Conservation (phyloP, 441 rosid genomes). For the Omphalea diandra region DNA sequence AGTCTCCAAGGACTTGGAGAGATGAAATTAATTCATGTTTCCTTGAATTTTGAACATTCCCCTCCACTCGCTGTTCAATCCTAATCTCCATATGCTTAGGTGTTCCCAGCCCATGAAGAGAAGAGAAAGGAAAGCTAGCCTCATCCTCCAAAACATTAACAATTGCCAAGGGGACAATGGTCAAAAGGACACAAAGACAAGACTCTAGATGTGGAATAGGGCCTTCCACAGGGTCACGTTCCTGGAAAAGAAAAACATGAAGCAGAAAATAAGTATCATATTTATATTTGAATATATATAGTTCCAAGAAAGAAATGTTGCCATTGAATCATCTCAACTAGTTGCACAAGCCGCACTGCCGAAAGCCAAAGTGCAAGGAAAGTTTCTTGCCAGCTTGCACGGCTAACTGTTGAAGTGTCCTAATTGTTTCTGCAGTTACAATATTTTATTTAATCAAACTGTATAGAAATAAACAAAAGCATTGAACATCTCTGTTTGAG, state of each 20-base stretch:
- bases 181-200: slow-evolving; percentile 61
- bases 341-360: slow-evolving; percentile 71
- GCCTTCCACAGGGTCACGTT: slow-evolving; percentile 63
- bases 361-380: slow-evolving; percentile 75
- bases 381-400: slow-evolving; percentile 73
- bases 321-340: slow-evolving; percentile 43
- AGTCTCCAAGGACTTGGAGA: slow-evolving; percentile 58
- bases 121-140: slow-evolving; percentile 22
- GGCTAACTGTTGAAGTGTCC: slow-evolving; percentile 45
- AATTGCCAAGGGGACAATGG: slow-evolving; percentile 62
- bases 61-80: slow-evolving; percentile 28
- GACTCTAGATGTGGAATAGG: slow-evolving; percentile 69
- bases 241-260: slow-evolving; percentile 33
- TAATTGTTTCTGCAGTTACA: slow-evolving; percentile 43
- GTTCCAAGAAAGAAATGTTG: not conserved
- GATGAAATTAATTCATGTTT: slow-evolving; percentile 48
- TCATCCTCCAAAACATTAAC: slow-evolving; percentile 44
- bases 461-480: not conserved
- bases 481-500: not conserved
- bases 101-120: slow-evolving; percentile 25
- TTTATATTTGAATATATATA: not conserved
- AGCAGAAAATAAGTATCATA: slow-evolving; percentile 21
- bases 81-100: slow-evolving; percentile 29
- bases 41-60: slow-evolving; percentile 29
- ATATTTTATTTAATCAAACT: slow-evolving; percentile 12